Evolutionary conservation across 257 asterid genomes (phyloP).

Genomic region (Datura wrightii): DNA sequence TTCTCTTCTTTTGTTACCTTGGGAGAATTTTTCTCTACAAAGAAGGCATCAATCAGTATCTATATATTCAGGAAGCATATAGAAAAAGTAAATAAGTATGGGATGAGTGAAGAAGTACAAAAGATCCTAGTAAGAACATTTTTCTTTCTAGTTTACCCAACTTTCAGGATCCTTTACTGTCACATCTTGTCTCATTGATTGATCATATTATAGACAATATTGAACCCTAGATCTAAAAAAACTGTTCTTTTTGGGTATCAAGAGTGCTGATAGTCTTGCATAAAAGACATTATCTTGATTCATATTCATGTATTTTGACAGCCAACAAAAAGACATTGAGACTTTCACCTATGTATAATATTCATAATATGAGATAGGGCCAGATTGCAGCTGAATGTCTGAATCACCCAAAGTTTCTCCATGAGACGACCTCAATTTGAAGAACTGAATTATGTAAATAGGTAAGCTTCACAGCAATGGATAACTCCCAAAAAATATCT

Average conservation of each 20-base stretch:
- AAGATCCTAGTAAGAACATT: background rate
- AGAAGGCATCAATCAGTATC: background rate
- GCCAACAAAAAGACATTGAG: background rate
- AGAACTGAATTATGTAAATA: background rate
- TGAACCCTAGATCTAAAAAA: background rate
- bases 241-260: background rate
- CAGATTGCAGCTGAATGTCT: background rate
- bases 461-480: background rate
- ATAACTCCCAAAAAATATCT: background rate
- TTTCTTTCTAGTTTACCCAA: background rate
- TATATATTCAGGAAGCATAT: background rate
- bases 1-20: conserved; percentile 36
- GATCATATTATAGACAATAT: background rate
- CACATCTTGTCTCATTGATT: background rate
- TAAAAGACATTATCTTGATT: background rate
- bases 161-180: background rate
- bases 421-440: background rate
- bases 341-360: background rate
- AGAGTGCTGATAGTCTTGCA: background rate
- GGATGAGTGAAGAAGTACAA: background rate
- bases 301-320: background rate
- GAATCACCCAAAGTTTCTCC: conserved; percentile 5
- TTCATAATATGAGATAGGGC: background rate
- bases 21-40: conserved; percentile 31
- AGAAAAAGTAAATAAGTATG: background rate